Evolutionary conservation across 2,329 filamentous ascomycete species (phyloP), one percentile per base, ranked within the genome.

Genomic region (Fusarium caatingaense): DNA sequence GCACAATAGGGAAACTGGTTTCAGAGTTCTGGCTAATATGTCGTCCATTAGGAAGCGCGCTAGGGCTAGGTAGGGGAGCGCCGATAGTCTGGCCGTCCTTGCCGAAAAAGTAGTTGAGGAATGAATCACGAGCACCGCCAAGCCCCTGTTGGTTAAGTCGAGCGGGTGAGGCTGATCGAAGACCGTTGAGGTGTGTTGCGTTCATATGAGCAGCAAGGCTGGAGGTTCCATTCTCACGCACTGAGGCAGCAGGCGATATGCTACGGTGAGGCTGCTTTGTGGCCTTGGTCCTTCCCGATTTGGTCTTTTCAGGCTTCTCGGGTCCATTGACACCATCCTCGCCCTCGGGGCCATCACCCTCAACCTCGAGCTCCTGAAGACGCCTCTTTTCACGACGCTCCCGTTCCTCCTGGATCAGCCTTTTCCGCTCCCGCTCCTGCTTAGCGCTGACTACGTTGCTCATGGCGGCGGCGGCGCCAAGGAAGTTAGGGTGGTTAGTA

Each of bases 401-500:
- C 72, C 92, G 89, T 80, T 98, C 94, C 74, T 97, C 94, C 61
- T 93, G 91, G 20, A 93, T 85, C 44, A 92, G 81, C 41, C 86
- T 88, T 79, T 93, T 94, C 80, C 93, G 91, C 81, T 99, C 95
- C 73, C 94, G 91, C 72, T 99, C 96, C 79, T 98, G 94, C 82
- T 96, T 97, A 78, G 92, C 95, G 77, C 89, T 93, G 66, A 99
- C 97, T 48, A 99, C 95, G 49, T 96, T 94, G 72, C 93, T 95
- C 96, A 99, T 99, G 68, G 96, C 96, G 37, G 94, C 95, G 23
- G 96, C 95, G 18, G 96, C 96, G 46, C 96, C 96, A 18, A 98
- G 88, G 84, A 99, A 99, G 81, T 99, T 99, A 50, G 96, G 96
- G 79, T 99, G 96, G 77, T 99, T 99, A 44, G 96, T 99, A 84